Percentiles rank a stretch among this genome's conserved stretches.
Conservation (phyloP, 2,329 filamentous ascomycete species). For the Ophiognomonia clavigignenti-juglandacearum region DNA sequence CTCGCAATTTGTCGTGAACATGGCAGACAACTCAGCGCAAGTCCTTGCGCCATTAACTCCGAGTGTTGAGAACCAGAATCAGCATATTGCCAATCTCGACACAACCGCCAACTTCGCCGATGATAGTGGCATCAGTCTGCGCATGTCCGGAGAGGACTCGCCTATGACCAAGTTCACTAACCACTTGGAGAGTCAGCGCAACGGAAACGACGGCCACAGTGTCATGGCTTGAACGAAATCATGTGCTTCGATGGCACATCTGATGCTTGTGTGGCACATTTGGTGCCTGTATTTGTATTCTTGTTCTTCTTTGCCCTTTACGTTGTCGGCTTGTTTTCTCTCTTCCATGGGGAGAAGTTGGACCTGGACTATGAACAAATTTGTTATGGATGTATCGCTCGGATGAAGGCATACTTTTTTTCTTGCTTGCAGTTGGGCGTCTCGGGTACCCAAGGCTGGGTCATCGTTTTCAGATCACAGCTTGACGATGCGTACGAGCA, state of each 20-base stretch:
- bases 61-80: conserved; percentile 35
- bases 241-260: too few species aligned
- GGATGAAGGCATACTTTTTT: background rate
- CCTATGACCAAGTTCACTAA: conserved; percentile 52
- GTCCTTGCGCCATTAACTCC: conserved; percentile 45
- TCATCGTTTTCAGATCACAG: background rate
- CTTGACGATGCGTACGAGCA: conserved; percentile 3
- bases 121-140: conserved; percentile 71
- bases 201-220: conserved; percentile 5
- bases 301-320: background rate
- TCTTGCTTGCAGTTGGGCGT: conserved; percentile 1
- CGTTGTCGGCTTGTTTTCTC: background rate
- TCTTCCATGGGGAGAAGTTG: too few species aligned
- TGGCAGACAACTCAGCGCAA: conserved; percentile 43
- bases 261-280: conserved; percentile 9
- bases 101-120: conserved; percentile 50
- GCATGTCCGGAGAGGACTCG: conserved; percentile 62
- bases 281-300: background rate
- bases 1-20: conserved; percentile 32
- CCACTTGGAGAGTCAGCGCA: conserved; percentile 21
- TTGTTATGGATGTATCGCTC: background rate
- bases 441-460: background rate
- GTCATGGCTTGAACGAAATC: conserved; percentile 7
- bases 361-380: background rate
- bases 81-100: conserved; percentile 37